These are phyloP conservation scores for Penicillium italicum DNA, from an alignment of 2,329 filamentous ascomycete genomes.

Conservation along the genomic window DNA sequence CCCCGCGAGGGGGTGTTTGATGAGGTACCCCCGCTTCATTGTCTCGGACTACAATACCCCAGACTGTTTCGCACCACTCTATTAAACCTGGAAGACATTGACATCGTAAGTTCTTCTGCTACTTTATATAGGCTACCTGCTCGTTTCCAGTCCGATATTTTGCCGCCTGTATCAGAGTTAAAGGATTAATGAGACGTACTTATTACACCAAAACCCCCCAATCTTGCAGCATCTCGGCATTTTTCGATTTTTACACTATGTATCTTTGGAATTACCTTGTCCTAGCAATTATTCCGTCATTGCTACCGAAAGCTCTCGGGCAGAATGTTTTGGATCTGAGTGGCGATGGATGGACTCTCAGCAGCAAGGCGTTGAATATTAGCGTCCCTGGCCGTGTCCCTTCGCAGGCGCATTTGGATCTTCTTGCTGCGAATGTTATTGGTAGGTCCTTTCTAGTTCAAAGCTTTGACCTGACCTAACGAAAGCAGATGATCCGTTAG, in stretches of 20 bases:
- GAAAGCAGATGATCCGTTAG: conserved; percentile 34
- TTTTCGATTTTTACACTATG: conserved; percentile 14
- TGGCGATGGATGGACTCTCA: conserved; percentile 45
- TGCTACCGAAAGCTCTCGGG: conserved; percentile 12
- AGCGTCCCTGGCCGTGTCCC: conserved; percentile 55
- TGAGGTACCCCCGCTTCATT: too few species aligned
- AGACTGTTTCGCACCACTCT: neutral
- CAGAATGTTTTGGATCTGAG: conserved; percentile 44
- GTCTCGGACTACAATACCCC: too few species aligned
- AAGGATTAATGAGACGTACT: neutral
- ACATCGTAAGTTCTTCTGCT: neutral
- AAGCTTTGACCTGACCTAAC: neutral
- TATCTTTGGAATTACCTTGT: conserved; percentile 13
- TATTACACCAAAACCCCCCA: neutral
- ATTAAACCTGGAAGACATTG: neutral
- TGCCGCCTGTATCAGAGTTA: neutral
- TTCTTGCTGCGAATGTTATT: conserved; percentile 53
- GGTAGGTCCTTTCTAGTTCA: conserved; percentile 37
- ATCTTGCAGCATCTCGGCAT: too few species aligned
- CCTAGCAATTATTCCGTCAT: conserved; percentile 17
- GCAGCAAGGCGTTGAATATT: conserved; percentile 47
- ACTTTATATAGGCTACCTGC: neutral
- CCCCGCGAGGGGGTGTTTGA: neutral
- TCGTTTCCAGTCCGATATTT: neutral
- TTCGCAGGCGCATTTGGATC: conserved; percentile 58